Conservation (phyloP, 208 protist species). For the Wallacemonas sp. region DNA sequence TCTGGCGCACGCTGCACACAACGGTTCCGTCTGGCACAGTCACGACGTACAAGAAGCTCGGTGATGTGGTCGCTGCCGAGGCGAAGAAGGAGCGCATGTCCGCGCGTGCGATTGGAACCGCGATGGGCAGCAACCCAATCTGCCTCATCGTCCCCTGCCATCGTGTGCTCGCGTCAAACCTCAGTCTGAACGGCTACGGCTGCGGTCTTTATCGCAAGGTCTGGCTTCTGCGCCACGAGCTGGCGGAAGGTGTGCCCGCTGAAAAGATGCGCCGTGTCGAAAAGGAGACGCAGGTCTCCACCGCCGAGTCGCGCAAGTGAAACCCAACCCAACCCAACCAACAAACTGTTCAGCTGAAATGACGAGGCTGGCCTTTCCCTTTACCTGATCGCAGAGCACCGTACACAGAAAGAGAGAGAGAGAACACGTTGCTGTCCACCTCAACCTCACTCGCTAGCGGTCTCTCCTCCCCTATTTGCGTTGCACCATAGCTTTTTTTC, state of each 20-base stretch:
- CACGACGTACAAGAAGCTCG: slow-evolving; percentile 58
- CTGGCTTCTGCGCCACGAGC: slow-evolving; percentile 72
- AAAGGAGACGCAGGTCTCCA: slow-evolving; percentile 27
- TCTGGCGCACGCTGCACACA: slow-evolving; percentile 49
- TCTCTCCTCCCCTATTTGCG: too few species aligned
- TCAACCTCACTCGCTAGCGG: too few species aligned
- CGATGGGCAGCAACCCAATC: slow-evolving; percentile 64
- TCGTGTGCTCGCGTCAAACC: slow-evolving; percentile 58
- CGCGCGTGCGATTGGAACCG: slow-evolving; percentile 58
- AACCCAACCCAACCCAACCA: too few species aligned
- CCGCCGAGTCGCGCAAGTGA: slow-evolving; percentile 17
- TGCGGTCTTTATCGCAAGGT: slow-evolving; percentile 60
- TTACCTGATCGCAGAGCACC: too few species aligned
- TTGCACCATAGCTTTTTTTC: too few species aligned
- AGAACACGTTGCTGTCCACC: too few species aligned
- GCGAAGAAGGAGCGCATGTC: background rate
- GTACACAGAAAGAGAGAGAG: too few species aligned
- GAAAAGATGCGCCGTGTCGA: slow-evolving; percentile 31
- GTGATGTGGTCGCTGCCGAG: background rate
- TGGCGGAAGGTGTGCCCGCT: slow-evolving; percentile 28
- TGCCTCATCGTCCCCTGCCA: slow-evolving; percentile 74
- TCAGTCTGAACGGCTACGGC: slow-evolving; percentile 57
- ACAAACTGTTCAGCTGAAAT: too few species aligned
- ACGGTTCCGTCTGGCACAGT: slow-evolving; percentile 40
- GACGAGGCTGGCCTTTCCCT: too few species aligned